Evolutionary conservation across 2,329 filamentous ascomycete species (phyloP).

Genomic region (Zalaria sp.): DNA sequence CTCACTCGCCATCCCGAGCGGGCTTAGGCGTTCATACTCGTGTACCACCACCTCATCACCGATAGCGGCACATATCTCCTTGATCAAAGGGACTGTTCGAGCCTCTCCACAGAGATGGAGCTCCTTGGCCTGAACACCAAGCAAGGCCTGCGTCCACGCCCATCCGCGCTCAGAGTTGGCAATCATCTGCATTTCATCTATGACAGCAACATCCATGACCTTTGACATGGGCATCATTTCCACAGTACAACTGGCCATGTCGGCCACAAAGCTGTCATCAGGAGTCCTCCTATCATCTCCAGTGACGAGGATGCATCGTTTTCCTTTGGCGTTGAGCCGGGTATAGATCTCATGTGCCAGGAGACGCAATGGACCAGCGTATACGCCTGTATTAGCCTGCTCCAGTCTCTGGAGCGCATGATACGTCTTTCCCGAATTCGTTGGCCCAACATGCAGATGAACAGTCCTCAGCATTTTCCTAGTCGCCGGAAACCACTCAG

Average conservation of each 20-base stretch:
- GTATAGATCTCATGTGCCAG: conserved; percentile 90
- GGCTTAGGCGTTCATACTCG: conserved; percentile 70
- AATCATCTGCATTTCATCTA: conserved; percentile 99
- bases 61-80: conserved; percentile 59
- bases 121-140: conserved; percentile 77
- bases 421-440: conserved; percentile 97
- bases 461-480: conserved; percentile 67
- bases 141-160: conserved; percentile 85
- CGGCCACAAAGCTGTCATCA: conserved; percentile 35
- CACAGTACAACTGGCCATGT: conserved; percentile 75
- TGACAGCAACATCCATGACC: conserved; percentile 77
- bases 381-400: conserved; percentile 61
- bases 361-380: conserved; percentile 77
- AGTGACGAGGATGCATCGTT: conserved; percentile 66
- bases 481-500: conserved; percentile 85
- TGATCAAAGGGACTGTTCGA: conserved; percentile 63
- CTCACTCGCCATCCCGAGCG: conserved; percentile 49
- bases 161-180: conserved; percentile 65
- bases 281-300: conserved; percentile 65
- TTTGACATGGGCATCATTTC: conserved; percentile 61
- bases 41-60: conserved; percentile 77
- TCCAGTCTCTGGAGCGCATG: conserved; percentile 79
- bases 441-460: conserved; percentile 89
- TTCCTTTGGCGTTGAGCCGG: conserved; percentile 67
- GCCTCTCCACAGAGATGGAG: conserved; percentile 89